A percentile compares a stretch with the other conserved stretches of the same genome.
Conservation (phyloP, 2,329 filamentous ascomycete genomes). For the Teratosphaeria destructans region DNA sequence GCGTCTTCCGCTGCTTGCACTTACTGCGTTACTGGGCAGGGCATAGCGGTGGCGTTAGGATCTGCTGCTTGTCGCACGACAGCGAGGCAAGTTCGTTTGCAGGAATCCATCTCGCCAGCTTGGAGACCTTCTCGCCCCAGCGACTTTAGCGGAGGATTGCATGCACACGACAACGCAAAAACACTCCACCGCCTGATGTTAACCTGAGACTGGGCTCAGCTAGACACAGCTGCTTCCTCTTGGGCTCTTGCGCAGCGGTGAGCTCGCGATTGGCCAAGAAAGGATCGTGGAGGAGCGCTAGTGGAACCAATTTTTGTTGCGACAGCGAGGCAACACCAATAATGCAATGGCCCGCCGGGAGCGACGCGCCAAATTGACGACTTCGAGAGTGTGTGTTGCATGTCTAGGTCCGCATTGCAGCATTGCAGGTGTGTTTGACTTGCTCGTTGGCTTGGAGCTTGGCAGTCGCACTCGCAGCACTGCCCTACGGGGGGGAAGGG, state of each 20-base stretch:
- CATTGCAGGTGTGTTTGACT: background rate
- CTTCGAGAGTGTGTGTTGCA: background rate
- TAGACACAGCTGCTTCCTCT: background rate
- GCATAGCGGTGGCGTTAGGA: background rate
- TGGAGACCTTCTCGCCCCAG: background rate
- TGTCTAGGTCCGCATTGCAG: background rate
- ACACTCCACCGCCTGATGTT: background rate
- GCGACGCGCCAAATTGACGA: background rate
- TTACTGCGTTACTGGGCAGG: background rate
- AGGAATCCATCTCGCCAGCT: too few relatives aligned
- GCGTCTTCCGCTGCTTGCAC: background rate
- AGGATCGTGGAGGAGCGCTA: background rate
- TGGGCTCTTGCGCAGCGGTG: background rate
- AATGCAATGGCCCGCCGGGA: background rate
- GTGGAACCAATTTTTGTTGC: background rate
- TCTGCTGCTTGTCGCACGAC: background rate
- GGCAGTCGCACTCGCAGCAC: background rate
- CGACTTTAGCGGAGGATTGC: background rate
- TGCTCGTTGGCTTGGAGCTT: background rate
- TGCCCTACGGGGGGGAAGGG: background rate
- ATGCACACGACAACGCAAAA: background rate
- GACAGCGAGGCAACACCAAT: background rate
- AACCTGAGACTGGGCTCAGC: background rate
- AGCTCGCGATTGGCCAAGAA: background rate
- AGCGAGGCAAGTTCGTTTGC: background rate